Evolutionary conservation across 179 eudicot species (phyloP), one percentile per base, ranked within the genome.

Genomic region (Dionaea muscipula): DNA sequence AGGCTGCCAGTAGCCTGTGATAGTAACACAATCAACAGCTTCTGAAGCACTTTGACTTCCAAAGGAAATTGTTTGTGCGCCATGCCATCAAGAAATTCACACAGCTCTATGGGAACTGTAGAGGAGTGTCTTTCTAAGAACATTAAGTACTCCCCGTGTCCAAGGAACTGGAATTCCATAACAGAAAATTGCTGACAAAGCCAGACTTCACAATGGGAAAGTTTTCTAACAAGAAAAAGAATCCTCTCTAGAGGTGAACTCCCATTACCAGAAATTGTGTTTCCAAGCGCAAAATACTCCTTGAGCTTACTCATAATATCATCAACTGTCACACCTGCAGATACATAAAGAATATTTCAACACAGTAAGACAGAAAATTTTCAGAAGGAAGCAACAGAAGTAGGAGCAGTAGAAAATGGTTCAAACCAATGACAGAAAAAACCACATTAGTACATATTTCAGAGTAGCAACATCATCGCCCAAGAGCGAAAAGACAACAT

Each of bases 1-100:
- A 82, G 56, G 72, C 72, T 64, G 55, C 74, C 57, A 36, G 79
- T 66, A 67, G 86, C 96, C 70, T 91, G 98, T 61, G 94, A 77
- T 50, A 91, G 49, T 47, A 91, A 61, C 54, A 65, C 57, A 65
- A 60, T 73, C 67, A 91, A 59, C 51, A 84, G 96, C 41, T 71
- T 71, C 61, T 77, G 74, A 46, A 57, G 73, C 81, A 88, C 72
- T 73, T 75, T 68, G 53, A 64, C 94, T 62, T 75, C 83, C 59
- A 88, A 62, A 13, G 83, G 56, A 39, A 61, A 59, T 31, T 70
- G 66, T 58, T 66, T 70, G 45, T 39, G 51, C 52, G 54, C 61
- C 36, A 70, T 64, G 44, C 64, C 71, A 39, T 56, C 56, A 37
- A 88, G 60, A 70, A 55, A 75, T 24, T 70, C 73, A 43, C 50